Base-by-base conservation (phyloP, 2,329 filamentous ascomycete genomes). In the Fusarium miscanthi region DNA sequence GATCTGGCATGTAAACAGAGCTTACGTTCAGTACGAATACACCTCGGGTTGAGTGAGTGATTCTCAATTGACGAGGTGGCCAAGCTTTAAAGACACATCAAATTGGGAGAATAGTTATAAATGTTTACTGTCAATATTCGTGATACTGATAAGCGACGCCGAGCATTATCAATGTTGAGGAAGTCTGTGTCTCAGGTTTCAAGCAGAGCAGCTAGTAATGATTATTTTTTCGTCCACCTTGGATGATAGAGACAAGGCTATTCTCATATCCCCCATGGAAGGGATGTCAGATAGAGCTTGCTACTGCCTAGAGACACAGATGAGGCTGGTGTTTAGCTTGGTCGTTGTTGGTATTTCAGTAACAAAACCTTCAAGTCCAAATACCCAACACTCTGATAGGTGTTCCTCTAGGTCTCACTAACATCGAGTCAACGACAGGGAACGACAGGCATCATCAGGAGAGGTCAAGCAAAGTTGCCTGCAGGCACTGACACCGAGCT, bases 221-320 rank as follows among this genome's bases (percentile, higher is more conserved):
- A 10, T 7, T 19, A 27, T 7, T 19, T 21, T 14, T 27, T 45
- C 23, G 8, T 21, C 42, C 17, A 45, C 3, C 25, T 27, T 21
- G 17, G 12, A 27, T 10, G 17, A 4, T 0, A 21, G 6, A 12
- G 8, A 14, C 8, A 45, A 21, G 1, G 23, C 0, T 27, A 14
- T 13, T 6, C 17, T 45, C 3, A 12, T 21, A 45, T 45, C 12
- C 12, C 19, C 19, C 6, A 21, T 8, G 19, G 19, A 30, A 16
- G 10, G 6, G 4, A 3, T 48, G 9, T 16, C 19, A 48, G 25
- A n/a, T n/a, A 12, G 6, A 48, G 19, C 27, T 8, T 30, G 27
- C 9, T 3, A n/a, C 19, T 13, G 4, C 13, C 9, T 4, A 16
- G 19, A n/a, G 7, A 46, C 43, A 8, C 21, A 48, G 25, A 48